A percentile compares a stretch with the other conserved stretches of the same genome.
These are phyloP conservation scores for Rutstroemia sp. DNA, from an alignment of 2,329 filamentous ascomycete genomes.

Conservation along the genomic window DNA sequence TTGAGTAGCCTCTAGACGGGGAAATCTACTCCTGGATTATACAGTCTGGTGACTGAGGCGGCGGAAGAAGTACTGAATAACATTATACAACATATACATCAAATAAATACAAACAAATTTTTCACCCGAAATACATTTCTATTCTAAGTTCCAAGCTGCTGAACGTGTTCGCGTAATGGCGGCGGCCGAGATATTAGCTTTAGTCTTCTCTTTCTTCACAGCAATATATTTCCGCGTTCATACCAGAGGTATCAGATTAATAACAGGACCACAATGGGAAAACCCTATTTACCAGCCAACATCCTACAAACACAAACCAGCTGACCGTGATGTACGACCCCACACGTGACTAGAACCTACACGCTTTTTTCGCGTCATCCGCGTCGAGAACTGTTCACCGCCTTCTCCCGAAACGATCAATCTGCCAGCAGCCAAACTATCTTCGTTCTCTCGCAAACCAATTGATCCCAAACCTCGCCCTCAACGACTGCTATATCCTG, in stretches of 20 bases:
- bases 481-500: not conserved
- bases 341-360: not conserved
- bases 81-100: not conserved
- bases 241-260: no score
- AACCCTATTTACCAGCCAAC: no score
- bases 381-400: not conserved
- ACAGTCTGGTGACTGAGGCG: not conserved
- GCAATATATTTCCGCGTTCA: no score
- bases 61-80: not conserved
- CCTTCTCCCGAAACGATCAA: not conserved
- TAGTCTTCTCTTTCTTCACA: no score
- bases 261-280: no score
- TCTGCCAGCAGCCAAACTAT: not conserved
- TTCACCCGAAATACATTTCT: no score
- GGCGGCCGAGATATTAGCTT: no score
- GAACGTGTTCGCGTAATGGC: no score
- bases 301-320: not conserved
- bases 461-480: not conserved
- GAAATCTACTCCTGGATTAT: not conserved
- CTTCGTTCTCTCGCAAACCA: not conserved
- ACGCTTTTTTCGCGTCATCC: slow-evolving; percentile 1
- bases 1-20: not conserved
- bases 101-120: not conserved
- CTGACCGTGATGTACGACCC: not conserved
- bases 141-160: not conserved